These are phyloP conservation scores for Polyporus arcularius DNA, from an alignment of 768 basidiomycete species.

Conservation along the genomic window DNA sequence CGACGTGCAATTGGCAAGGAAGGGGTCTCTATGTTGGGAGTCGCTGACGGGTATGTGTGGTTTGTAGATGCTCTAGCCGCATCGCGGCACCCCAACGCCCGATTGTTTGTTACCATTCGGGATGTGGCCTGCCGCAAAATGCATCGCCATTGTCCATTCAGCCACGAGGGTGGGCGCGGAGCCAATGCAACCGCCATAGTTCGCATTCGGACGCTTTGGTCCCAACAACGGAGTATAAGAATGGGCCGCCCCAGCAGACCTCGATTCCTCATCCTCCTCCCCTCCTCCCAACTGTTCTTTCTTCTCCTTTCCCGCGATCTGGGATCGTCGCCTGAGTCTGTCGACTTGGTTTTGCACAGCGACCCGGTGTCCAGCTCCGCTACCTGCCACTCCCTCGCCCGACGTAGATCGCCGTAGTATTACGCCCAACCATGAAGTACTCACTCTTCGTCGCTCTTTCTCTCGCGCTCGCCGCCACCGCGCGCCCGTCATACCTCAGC, in stretches of 20 bases:
- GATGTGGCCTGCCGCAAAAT: neutral
- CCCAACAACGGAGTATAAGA: neutral
- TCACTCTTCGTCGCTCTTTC: conserved; percentile 35
- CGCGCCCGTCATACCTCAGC: conserved; percentile 19
- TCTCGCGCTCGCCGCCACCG: conserved; percentile 31
- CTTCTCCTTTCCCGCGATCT: conserved; percentile 6
- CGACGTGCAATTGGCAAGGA: too few relatives aligned
- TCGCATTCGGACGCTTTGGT: neutral
- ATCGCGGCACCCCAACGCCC: too few relatives aligned
- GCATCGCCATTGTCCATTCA: neutral
- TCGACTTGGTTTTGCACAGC: conserved; percentile 14
- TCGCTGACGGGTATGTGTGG: too few relatives aligned
- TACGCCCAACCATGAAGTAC: conserved; percentile 37
- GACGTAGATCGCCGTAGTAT: conserved; percentile 15
- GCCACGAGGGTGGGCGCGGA: neutral
- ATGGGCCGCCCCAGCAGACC: neutral
- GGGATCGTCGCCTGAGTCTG: conserved; percentile 12
- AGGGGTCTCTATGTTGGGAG: too few relatives aligned
- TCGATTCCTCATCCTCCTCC: neutral
- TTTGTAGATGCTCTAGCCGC: neutral
- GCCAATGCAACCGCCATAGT: too few relatives aligned
- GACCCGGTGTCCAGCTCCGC: conserved; percentile 15
- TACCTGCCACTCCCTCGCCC: conserved; percentile 14
- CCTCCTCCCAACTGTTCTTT: conserved; percentile 1
- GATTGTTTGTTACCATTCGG: too few relatives aligned